phyloP scores from a whole-genome alignment of 768 basidiomycete species.

The Pulveroboletus sp. region DNA sequence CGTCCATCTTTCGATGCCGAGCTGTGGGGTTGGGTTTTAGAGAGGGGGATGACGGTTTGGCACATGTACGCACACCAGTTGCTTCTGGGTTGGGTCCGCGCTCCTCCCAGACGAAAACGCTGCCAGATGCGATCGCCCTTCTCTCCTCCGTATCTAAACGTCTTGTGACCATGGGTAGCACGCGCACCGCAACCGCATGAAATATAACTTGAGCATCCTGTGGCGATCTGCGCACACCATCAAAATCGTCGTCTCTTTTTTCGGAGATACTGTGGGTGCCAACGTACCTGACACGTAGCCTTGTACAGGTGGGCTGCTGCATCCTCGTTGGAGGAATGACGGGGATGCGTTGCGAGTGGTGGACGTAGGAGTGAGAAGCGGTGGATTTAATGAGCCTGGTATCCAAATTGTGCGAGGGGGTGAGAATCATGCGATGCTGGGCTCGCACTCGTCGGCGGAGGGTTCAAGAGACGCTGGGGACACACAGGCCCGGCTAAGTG shows the following conservation, averaged over 20 bases:
- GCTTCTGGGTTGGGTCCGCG: slow-evolving; percentile 64
- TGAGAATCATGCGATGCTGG: slow-evolving; percentile 27
- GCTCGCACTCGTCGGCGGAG: slow-evolving; percentile 15
- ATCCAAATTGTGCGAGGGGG: slow-evolving; percentile 18
- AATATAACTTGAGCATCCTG: slow-evolving; percentile 73
- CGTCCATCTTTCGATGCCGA: slow-evolving; percentile 81
- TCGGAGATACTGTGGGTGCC: not conserved
- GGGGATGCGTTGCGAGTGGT: slow-evolving; percentile 15
- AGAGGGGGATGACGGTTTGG: slow-evolving; percentile 1
- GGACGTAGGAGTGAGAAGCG: slow-evolving; percentile 18
- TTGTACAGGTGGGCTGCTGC: slow-evolving; percentile 69
- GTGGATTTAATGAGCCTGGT: slow-evolving; percentile 29
- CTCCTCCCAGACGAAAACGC: slow-evolving; percentile 84
- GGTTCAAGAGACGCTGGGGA: slow-evolving; percentile 4
- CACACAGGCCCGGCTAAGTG: slow-evolving; percentile 12
- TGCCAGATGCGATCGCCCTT: slow-evolving; percentile 64
- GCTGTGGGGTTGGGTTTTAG: slow-evolving; percentile 34
- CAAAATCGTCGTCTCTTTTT: not conserved
- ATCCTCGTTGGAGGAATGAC: slow-evolving; percentile 32
- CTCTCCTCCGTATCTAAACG: slow-evolving; percentile 77
- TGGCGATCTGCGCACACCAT: slow-evolving; percentile 40
- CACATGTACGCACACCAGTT: slow-evolving; percentile 50
- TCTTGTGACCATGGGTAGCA: slow-evolving; percentile 65
- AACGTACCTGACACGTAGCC: slow-evolving; percentile 49
- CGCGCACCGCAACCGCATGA: slow-evolving; percentile 58